Base-by-base conservation (phyloP, 352 stramenopile genomes). In the Phytopythium ostracodes region DNA sequence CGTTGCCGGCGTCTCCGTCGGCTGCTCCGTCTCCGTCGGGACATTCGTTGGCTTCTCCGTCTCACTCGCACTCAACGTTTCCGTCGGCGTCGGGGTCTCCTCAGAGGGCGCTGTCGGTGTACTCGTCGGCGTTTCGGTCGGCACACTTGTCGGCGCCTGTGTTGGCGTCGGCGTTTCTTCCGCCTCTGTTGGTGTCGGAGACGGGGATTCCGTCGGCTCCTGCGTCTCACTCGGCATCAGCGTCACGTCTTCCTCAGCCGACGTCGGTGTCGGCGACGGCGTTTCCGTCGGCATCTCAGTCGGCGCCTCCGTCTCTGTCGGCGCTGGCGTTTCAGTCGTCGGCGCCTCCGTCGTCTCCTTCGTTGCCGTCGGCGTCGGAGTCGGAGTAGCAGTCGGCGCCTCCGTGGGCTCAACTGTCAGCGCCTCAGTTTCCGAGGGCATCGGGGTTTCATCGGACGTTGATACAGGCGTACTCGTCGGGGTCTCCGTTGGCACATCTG, bases 101-200 rank as follows among this genome's bases (percentile, higher is more conserved):
- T n/a, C n/a, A n/a, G n/a, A n/a, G n/a, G n/a, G n/a, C n/a, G n/a
- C n/a, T n/a, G n/a, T n/a, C n/a, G 38, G 5, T 4, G 5, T 20
- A 20, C 2, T 2, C 38, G 38, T 59, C 27, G 53, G 60, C 49
- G n/a, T 18, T 46, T 63, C 52, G 38, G 38, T 51, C 12, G 56
- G 40, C 31, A 27, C 38, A 43, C 63, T 58, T 25, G 65, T 71
- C 12, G 50, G 33, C 31, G 29, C 15, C 14, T n/a, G 12, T 42
- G 55, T 59, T 51, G 51, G 52, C 4, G 60, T 68, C 22, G 35
- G 53, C 17, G 52, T 62, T 20, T 40, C 50, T 14, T 56, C 50
- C 1, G 25, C 42, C 27, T 17, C 25, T 12, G 49, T 56, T 10
- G 50, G 50, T 17, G 50, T 38, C 12, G 24, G 25, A 20, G 50